Conservation (phyloP, 2,329 filamentous ascomycete species). For the Bertia moriformis region DNA sequence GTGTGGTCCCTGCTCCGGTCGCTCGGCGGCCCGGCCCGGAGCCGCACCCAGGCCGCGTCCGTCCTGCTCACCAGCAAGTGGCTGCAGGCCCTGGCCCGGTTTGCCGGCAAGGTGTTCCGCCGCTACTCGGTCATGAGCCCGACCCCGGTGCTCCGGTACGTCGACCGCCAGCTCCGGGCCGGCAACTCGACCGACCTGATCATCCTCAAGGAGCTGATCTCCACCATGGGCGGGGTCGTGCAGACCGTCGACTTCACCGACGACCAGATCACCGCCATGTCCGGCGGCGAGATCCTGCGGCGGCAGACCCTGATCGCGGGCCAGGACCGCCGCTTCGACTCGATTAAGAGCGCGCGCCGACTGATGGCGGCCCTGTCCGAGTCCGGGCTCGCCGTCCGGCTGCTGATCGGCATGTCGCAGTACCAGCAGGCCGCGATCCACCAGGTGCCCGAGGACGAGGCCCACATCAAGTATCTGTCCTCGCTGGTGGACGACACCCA, state of each 20-base stretch:
- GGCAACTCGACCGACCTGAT: slow-evolving; percentile 84
- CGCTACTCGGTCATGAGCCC: slow-evolving; percentile 74
- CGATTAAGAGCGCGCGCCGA: slow-evolving; percentile 59
- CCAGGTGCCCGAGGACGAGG: slow-evolving; percentile 52
- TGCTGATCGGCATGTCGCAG: slow-evolving; percentile 82
- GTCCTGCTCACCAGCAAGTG: slow-evolving; percentile 72
- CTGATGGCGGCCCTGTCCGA: slow-evolving; percentile 69
- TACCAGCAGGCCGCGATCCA: slow-evolving; percentile 79
- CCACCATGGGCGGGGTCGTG: slow-evolving; percentile 85
- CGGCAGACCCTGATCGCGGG: slow-evolving; percentile 68
- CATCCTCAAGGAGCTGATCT: slow-evolving; percentile 77
- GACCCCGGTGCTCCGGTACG: slow-evolving; percentile 75
- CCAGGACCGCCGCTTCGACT: slow-evolving; percentile 69
- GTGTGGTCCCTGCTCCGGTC: slow-evolving; percentile 82
- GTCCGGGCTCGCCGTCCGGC: slow-evolving; percentile 61
- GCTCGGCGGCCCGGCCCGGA: slow-evolving; percentile 43
- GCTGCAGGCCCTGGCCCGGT: slow-evolving; percentile 79
- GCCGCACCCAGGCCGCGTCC: slow-evolving; percentile 45
- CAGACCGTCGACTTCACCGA: slow-evolving; percentile 80
- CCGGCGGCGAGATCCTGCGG: slow-evolving; percentile 67
- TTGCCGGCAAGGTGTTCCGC: slow-evolving; percentile 79
- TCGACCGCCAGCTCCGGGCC: slow-evolving; percentile 65
- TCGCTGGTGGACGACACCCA: slow-evolving; percentile 85
- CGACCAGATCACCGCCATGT: slow-evolving; percentile 72
- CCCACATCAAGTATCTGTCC: slow-evolving; percentile 77